A percentile compares a stretch with the other conserved stretches of the same genome.
phyloP scores from a whole-genome alignment of 2,329 filamentous ascomycete species.

The Aspergillus pseudoglaucus region DNA sequence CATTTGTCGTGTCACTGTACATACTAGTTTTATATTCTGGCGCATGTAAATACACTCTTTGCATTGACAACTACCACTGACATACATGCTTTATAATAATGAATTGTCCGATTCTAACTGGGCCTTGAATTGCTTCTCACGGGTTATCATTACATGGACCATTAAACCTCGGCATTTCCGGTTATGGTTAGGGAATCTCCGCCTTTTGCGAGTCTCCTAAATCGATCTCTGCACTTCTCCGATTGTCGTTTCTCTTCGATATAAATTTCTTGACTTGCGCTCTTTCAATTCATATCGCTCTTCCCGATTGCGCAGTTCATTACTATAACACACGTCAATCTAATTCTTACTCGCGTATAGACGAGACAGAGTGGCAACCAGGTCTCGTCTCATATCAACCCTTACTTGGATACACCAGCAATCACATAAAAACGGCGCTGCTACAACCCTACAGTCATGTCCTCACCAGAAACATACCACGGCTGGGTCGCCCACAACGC shows the following conservation, averaged over 20 bases:
- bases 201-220: slow-evolving; percentile 1
- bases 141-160: not conserved
- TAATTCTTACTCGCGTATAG: too few species aligned
- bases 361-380: too few species aligned
- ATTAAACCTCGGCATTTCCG: slow-evolving; percentile 1
- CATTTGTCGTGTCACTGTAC: slow-evolving; percentile 4
- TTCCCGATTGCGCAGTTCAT: too few species aligned
- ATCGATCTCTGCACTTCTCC: not conserved
- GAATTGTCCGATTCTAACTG: not conserved
- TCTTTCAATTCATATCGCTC: too few species aligned
- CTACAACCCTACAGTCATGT: not conserved
- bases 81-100: slow-evolving; percentile 4
- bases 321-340: too few species aligned
- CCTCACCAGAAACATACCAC: slow-evolving; percentile 25
- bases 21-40: slow-evolving; percentile 11
- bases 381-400: not conserved
- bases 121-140: not conserved
- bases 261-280: too few species aligned
- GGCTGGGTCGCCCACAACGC: slow-evolving; percentile 36
- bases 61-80: not conserved
- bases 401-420: too few species aligned
- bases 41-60: slow-evolving; percentile 7
- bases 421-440: too few species aligned
- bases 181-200: slow-evolving; percentile 4
- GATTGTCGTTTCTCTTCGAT: not conserved